These are phyloP conservation scores for Articulospora tetracladia DNA, from an alignment of 495 filamentous ascomycete species.

Conservation along the genomic window DNA sequence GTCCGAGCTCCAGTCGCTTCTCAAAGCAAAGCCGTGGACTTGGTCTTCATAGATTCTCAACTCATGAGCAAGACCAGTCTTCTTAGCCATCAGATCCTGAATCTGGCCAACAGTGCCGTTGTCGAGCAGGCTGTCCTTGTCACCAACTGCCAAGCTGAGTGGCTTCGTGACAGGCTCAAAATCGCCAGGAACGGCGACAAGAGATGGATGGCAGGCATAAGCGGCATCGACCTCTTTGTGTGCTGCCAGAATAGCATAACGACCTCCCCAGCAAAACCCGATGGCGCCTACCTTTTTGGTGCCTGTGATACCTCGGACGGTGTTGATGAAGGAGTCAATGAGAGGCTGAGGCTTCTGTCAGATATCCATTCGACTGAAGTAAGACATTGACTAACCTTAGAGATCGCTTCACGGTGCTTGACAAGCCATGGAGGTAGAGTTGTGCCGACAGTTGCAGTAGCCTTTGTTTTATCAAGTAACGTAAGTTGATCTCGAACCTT, in stretches of 20 bases:
- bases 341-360: slow-evolving; percentile 1
- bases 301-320: slow-evolving; percentile 28
- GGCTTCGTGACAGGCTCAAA: slow-evolving; percentile 33
- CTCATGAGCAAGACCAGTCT: slow-evolving; percentile 31
- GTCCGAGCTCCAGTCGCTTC: slow-evolving; percentile 39
- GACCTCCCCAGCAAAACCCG: slow-evolving; percentile 41
- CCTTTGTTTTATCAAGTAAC: slow-evolving; percentile 32
- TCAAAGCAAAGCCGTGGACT: slow-evolving; percentile 39
- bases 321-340: slow-evolving; percentile 22
- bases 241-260: slow-evolving; percentile 30
- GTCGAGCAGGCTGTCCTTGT: slow-evolving; percentile 30
- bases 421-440: slow-evolving; percentile 30
- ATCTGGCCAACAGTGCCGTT: slow-evolving; percentile 25
- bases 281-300: slow-evolving; percentile 37
- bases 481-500: slow-evolving; percentile 8
- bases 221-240: slow-evolving; percentile 20
- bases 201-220: slow-evolving; percentile 32
- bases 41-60: slow-evolving; percentile 40
- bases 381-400: slow-evolving; percentile 1
- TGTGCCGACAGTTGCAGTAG: slow-evolving; percentile 32
- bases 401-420: slow-evolving; percentile 30
- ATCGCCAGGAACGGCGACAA: slow-evolving; percentile 35
- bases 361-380: background rate
- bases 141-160: slow-evolving; percentile 31
- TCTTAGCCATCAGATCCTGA: slow-evolving; percentile 31